Evolutionary conservation across 2,329 filamentous ascomycete species (phyloP).

Genomic region (Alternaria triticina): DNA sequence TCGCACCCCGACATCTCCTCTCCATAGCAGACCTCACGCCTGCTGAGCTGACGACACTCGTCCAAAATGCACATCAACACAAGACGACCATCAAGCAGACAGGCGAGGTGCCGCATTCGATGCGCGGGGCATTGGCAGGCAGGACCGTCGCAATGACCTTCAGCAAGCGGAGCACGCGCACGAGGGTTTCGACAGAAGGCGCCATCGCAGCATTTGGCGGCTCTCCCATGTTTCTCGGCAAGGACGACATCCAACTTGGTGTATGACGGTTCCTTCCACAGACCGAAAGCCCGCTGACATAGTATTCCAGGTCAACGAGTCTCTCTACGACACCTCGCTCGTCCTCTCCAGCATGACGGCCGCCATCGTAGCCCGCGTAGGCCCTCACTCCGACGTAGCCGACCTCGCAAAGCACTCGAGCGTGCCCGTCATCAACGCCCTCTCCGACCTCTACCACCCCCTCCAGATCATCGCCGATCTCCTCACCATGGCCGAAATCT

Average conservation of each 20-base stretch:
- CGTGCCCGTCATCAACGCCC: constrained; percentile 61
- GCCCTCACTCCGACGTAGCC: constrained; percentile 58
- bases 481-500: constrained; percentile 83
- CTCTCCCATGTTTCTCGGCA: constrained; percentile 94
- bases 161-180: constrained; percentile 93
- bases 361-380: constrained; percentile 58
- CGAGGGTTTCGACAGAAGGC: constrained; percentile 89
- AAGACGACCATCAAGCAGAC: constrained; percentile 77
- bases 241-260: constrained; percentile 94
- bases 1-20: constrained; percentile 82
- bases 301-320: constrained; percentile 77
- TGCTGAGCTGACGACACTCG: constrained; percentile 78
- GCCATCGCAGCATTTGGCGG: constrained; percentile 89
- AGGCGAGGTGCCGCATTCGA: constrained; percentile 63
- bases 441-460: constrained; percentile 91
- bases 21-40: constrained; percentile 87
- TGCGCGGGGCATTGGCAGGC: constrained; percentile 70
- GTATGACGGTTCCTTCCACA: constrained; percentile 55
- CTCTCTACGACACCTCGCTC: constrained; percentile 86
- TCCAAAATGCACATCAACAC: constrained; percentile 79
- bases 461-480: constrained; percentile 95
- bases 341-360: constrained; percentile 81
- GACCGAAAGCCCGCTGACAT: constrained; percentile 3
- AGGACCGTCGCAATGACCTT: constrained; percentile 95
- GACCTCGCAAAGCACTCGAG: constrained; percentile 56